Evolutionary conservation across 495 filamentous ascomycete genomes (phyloP).

Genomic region (Penicillium subrubescens): DNA sequence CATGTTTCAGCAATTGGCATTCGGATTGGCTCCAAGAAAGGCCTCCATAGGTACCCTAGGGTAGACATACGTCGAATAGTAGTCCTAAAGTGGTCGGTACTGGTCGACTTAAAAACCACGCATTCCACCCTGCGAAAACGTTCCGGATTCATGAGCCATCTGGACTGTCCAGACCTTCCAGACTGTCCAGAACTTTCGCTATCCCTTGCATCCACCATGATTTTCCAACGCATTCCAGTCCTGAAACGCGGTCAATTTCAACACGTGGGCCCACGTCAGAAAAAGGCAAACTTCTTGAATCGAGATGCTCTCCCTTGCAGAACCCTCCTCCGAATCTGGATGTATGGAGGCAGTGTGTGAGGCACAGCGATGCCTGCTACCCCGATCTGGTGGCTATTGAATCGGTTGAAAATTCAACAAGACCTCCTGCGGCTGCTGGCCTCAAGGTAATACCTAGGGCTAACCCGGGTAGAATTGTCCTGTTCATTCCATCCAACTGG

Average conservation of each 20-base stretch:
- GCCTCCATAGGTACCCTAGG: background rate
- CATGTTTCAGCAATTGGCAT: background rate
- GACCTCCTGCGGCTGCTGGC: constrained; percentile 29
- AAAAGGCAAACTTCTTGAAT: constrained; percentile 39
- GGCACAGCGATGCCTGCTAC: constrained; percentile 29
- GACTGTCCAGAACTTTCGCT: background rate
- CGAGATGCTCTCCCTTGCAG: constrained; percentile 57
- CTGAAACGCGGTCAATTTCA: constrained; percentile 14
- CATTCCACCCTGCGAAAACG: constrained; percentile 4
- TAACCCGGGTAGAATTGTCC: constrained; percentile 22
- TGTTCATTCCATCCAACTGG: constrained; percentile 21
- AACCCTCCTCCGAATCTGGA: constrained; percentile 37
- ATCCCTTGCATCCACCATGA: constrained; percentile 3
- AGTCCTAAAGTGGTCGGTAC: background rate
- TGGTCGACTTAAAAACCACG: background rate
- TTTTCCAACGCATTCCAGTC: constrained; percentile 1
- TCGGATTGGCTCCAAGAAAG: background rate
- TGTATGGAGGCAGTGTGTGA: constrained; percentile 57
- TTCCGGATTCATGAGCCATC: background rate
- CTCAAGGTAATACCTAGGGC: constrained; percentile 31
- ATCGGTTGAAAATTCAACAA: constrained; percentile 30
- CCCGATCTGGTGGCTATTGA: constrained; percentile 32
- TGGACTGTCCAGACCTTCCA: background rate
- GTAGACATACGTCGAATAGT: background rate
- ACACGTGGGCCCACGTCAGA: constrained; percentile 16